Base-by-base conservation (phyloP, 352 stramenopile species). In the Phytophthora quininea region DNA sequence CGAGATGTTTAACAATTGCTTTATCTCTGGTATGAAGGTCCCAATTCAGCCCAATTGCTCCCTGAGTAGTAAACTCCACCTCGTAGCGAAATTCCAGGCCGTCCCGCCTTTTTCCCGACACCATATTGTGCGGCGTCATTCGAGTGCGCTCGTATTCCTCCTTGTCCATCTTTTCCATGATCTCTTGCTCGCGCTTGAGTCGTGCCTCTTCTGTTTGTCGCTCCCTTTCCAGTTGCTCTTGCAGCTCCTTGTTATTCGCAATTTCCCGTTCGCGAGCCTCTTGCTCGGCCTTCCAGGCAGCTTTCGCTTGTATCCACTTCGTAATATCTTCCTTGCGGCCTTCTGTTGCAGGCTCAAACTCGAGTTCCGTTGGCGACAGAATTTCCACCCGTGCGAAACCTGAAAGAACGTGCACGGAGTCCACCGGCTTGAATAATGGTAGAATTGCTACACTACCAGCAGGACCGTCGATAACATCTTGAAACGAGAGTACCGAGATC, bases 41-140 rank as follows among this genome's bases (percentile, higher is more conserved):
- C 85, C 85, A 93, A 58, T 90, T 88, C 46, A 91, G 71, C 10
- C 85, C 85, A 29, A 91, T 88, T 6, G 85, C 77, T 15, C 80
- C 80, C 19, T 69, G 74, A 1, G 73, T 79, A 27, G 67, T 69
- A 56, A 93, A 91, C 33, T 81, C 64, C 24, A 84, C 82, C 30
- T 84, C 82, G 55, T 90, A 93, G 3, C 83, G 84, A 54, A 93
- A 91, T 50, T 91, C 83, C 47, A 70, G 58, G 4, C 79, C 83
- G 8, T 79, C 73, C 12, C 31, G 7, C 24, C 83, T 77, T 62
- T 89, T 89, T 19, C 49, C 54, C 4, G 37, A 19, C 2, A 86
- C 67, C 6, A 64, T 40, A 10, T 74, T 69, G 49, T 91, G 80
- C 3, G 80, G 69, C 30, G 83, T 91, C 74, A 89, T 82, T 51